Base-by-base conservation (phyloP, 2,329 filamentous ascomycete species). In the Chaetothyriales sp. region DNA sequence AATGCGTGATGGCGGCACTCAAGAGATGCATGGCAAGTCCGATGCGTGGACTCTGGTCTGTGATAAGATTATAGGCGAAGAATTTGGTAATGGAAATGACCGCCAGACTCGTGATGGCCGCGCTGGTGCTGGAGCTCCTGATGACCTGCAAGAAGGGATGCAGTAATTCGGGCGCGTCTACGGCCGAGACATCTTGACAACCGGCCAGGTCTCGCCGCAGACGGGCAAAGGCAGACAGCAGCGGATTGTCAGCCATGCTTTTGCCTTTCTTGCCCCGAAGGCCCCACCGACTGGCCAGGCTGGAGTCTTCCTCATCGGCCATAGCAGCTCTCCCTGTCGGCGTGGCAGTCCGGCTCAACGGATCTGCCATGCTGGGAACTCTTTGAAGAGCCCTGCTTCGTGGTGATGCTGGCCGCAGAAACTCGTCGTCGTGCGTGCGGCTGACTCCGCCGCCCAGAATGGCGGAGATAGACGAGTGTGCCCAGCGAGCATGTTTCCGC, bases 61-160 rank as follows among this genome's bases (percentile, higher is more conserved):
- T 83, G 61, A 98, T 85, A 62, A 98, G 86, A 54, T 90, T 88
- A 67, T 98, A 98, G 4, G 89, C 85, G 56, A 98, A 82, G 71
- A 98, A 95, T 67, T 98, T 98, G 43, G 89, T 90, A 54, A 98
- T 85, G 5, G 92, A 89, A 54, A 94, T 84, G 46, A 98, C 76
- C 10, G 94, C 89, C 53, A 98, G 81, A 54, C 94, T 94, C 20
- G 94, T 98, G 58, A 98, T 95, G 0, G 90, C 86, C 44, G 92
- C 92, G 1, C 90, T 94, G 2, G 92, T 98, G 47, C 90, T 94
- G 50, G 92, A 95, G 53, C 89, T 89, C 60, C 94, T 86, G 51
- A 98, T 94, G 62, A 98, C 90, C 67, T 97, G 89, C 20, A 98
- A 77, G 67, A 98, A 98, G 0, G 92, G 92, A 61, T 92, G 86